Base-by-base conservation (phyloP, 2,329 filamentous ascomycete species). In the Lecanicillium sp. region DNA sequence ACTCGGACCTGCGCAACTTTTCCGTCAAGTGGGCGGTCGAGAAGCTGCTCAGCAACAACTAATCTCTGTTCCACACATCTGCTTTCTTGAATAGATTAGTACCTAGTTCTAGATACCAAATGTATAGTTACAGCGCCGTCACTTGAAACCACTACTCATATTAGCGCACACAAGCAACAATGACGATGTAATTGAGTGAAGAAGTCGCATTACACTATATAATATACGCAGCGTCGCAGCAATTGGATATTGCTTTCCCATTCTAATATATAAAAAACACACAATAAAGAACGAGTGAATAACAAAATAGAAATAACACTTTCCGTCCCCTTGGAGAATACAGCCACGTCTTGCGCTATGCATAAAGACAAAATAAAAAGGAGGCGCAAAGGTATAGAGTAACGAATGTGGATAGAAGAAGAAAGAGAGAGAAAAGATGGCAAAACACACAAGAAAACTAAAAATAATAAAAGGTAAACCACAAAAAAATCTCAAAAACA, bases 11-110 rank as follows among this genome's bases (percentile, higher is more conserved):
- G 52, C 74, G 81, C 51, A 84, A 81, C 62, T 79, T 85, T 57
- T 83, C 78, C n/a, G 81, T 84, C 38, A 79, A 76, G 55, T 85
- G 81, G 81, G 81, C 81, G 1, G 81, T 85, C 5, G 78, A 83
- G 62, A 84, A 84, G 65, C 67, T 85, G 39, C 61, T 85, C 54
- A 77, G 71, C 58, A 75, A 63, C 57, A 67, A 63, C 50, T 76
- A 63, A 65, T 33, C n/a, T 33, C n/a, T 17, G 17, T 30, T 7
- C n/a, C 12, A 21, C 4, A 21, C 10, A 11, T 5, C 33, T 6
- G 12, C 20, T 17, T 20, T 36, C 4, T n/a, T n/a, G n/a, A 48
- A 23, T 27, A 23, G 5, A 30, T 29, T 3, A 30, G 21, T 15
- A 17, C 7, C 4, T 6, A 15, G 19, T 39, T 35, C 19, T 21